Base-by-base conservation (phyloP, 306 rosid species). In the Cotoneaster glaucophyllus region DNA sequence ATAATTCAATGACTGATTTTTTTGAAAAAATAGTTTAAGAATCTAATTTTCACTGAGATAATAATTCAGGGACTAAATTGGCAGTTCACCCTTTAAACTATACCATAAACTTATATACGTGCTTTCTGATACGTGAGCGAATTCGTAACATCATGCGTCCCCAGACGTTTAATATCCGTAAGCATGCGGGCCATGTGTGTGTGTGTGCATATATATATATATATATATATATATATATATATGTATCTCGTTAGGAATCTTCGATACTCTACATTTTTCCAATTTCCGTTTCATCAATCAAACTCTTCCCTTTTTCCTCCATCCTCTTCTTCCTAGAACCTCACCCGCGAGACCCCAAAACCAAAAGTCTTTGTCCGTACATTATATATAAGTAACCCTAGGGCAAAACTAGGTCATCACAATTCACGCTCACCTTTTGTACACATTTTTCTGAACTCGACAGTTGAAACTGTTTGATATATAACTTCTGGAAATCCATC, bases 291-390 rank as follows among this genome's bases (percentile, higher is more conserved):
- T 63, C 67, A 26, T 63, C 41, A 29, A 63, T 63, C 67, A 63
- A 63, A 63, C 67, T 8, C 48, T n/a, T 11, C 2, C 39, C 39
- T 26, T 61, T 22, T 18, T 52, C n/a, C n/a, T 62, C 59, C 54
- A 5, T 18, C 28, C 69, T 43, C 77, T 61, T 41, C 43, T 74
- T 74, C 77, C 44, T 43, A 9, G 77, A 61, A 74, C 19, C 57
- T 32, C 34, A 5, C 52, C 68, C 77, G 18, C 28, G 59, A 43
- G 21, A 0, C 22, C 37, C 9, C 15, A 12, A 19, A 28, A 13
- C 3, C 14, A 28, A 61, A 62, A 21, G 70, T 74, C 61, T 3
- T 3, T 28, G 7, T 12, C 59, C 45, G 59, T 74, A 62, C 69
- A 45, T 19, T 62, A 61, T 74, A 43, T 26, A 26, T 11, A 63